Conservation (phyloP, 1,139 yeast species). For the Waltiozyma sp. region DNA sequence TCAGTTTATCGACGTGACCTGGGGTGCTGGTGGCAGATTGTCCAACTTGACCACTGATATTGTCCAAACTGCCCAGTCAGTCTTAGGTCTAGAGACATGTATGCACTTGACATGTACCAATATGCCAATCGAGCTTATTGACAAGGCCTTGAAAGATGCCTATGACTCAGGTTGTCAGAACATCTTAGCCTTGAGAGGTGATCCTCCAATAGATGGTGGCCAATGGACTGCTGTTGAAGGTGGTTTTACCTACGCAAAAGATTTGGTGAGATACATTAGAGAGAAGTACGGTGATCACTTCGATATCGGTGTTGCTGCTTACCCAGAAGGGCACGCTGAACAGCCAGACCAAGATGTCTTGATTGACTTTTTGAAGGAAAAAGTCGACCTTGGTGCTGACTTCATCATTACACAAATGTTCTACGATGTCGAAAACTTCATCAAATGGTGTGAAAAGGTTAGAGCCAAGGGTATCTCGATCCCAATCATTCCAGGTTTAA, state of each 20-base stretch:
- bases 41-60: slow-evolving; percentile 78
- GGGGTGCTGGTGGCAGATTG: slow-evolving; percentile 95
- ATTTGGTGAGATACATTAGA: slow-evolving; percentile 45
- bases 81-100: slow-evolving; percentile 92
- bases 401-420: slow-evolving; percentile 90
- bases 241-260: slow-evolving; percentile 66
- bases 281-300: slow-evolving; percentile 49
- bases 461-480: slow-evolving; percentile 67
- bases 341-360: slow-evolving; percentile 50
- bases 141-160: slow-evolving; percentile 77
- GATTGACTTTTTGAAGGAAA: slow-evolving; percentile 64
- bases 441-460: slow-evolving; percentile 68
- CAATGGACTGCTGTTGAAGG: slow-evolving; percentile 43
- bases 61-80: slow-evolving; percentile 84
- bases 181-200: slow-evolving; percentile 79
- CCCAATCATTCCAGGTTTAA: slow-evolving; percentile 94
- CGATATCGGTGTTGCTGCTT: slow-evolving; percentile 67
- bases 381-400: slow-evolving; percentile 87
- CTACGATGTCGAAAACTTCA: slow-evolving; percentile 79
- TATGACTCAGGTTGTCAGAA: slow-evolving; percentile 90
- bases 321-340: slow-evolving; percentile 77
- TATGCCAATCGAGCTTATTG: slow-evolving; percentile 76
- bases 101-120: slow-evolving; percentile 97
- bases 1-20: slow-evolving; percentile 85
- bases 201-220: slow-evolving; percentile 63